These are phyloP conservation scores for Nicotiana paniculata DNA, from an alignment of 257 asterid species.

Conservation along the genomic window DNA sequence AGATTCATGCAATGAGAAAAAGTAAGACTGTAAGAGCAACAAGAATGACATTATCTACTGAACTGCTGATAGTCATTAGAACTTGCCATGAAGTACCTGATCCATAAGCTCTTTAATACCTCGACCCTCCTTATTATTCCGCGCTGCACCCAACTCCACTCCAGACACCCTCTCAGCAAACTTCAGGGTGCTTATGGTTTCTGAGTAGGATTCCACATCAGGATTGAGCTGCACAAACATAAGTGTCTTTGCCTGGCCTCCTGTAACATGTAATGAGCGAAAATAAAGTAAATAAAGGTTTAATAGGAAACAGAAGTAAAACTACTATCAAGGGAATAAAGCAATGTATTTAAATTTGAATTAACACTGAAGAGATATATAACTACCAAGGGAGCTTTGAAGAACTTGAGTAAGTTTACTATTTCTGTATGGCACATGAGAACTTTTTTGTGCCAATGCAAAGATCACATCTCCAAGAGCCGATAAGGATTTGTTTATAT, in stretches of 20 bases:
- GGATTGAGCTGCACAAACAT: conserved; percentile 98
- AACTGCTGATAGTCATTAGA: conserved; percentile 5
- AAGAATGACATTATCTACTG: background rate
- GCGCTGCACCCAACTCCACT: conserved; percentile 93
- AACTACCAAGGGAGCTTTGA: conserved; percentile 86
- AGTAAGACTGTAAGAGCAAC: background rate
- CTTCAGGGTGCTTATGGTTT: conserved; percentile 83
- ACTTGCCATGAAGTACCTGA: conserved; percentile 50
- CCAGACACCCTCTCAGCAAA: conserved; percentile 99
- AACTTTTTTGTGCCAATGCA: conserved; percentile 82
- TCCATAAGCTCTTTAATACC: conserved; percentile 91
- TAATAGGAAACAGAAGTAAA: background rate
- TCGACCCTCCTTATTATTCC: conserved; percentile 80
- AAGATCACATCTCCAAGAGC: conserved; percentile 97
- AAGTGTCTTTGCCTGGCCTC: conserved; percentile 95
- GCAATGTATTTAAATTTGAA: background rate
- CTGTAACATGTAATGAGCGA: conserved; percentile 28
- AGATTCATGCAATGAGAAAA: background rate
- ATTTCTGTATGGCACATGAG: conserved; percentile 92
- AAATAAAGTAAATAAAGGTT: background rate
- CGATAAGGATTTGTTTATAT: conserved; percentile 86
- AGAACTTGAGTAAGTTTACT: conserved; percentile 98
- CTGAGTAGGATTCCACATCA: conserved; percentile 82
- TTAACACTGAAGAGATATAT: conserved; percentile 6
- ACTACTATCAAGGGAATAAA: background rate